Conservation (phyloP, 441 rosid genomes). For the Monsonia emarginata region DNA sequence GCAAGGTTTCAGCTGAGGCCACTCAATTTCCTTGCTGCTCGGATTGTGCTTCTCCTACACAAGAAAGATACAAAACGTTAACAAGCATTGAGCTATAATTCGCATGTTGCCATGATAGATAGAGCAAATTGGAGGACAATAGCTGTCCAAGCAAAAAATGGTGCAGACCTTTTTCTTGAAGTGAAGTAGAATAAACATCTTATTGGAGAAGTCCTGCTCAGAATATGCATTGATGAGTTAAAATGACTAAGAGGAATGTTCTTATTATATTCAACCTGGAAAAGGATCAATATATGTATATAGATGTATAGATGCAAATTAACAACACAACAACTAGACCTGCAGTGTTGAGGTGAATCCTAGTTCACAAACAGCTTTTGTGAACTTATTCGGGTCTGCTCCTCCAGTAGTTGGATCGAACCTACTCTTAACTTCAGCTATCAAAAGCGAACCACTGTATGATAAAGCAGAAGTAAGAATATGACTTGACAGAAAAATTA, state of each 20-base stretch:
- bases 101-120: no score
- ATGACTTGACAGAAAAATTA: neutral
- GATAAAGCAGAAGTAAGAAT: constrained; percentile 4
- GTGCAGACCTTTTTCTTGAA: constrained; percentile 64
- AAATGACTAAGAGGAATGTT: no score
- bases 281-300: no score
- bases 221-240: constrained; percentile 2
- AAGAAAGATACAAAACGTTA: neutral
- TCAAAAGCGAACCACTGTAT: constrained; percentile 76
- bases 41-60: constrained; percentile 50
- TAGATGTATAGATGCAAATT: neutral
- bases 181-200: constrained; percentile 69
- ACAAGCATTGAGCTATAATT: neutral
- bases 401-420: constrained; percentile 82
- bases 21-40: constrained; percentile 39
- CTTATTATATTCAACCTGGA: no score
- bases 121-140: neutral
- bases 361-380: constrained; percentile 58
- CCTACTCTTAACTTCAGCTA: constrained; percentile 90
- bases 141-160: neutral
- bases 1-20: constrained; percentile 89
- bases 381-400: constrained; percentile 60
- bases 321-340: constrained; percentile 25
- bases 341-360: constrained; percentile 46
- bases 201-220: constrained; percentile 69